Evolutionary conservation across 345 rosid species (phyloP).

Genomic region (Acer campestre): DNA sequence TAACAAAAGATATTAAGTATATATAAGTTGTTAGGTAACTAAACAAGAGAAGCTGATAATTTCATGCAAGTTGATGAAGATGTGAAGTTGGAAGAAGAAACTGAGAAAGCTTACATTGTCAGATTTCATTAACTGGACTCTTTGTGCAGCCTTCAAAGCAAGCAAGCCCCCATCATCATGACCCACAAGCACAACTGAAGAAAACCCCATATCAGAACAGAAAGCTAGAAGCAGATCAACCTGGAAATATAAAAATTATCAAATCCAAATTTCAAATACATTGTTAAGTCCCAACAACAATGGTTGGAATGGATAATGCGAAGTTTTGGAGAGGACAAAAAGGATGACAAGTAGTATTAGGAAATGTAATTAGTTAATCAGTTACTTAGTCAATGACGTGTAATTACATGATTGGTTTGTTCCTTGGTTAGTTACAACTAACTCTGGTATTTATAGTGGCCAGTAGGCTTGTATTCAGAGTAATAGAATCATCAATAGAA

Average conservation of each 20-base stretch:
- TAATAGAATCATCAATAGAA: no score
- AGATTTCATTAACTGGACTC: constrained; percentile 53
- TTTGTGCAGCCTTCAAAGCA: constrained; percentile 80
- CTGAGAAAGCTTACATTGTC: constrained; percentile 41
- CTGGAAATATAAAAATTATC: constrained; percentile 45
- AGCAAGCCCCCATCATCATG: constrained; percentile 98
- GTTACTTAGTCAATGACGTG: no score
- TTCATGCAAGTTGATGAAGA: constrained; percentile 6
- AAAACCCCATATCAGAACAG: constrained; percentile 89
- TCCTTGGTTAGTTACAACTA: no score
- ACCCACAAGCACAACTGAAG: constrained; percentile 88
- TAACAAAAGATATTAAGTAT: neutral
- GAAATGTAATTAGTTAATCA: no score
- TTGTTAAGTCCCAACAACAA: constrained; percentile 11
- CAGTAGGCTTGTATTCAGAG: no score
- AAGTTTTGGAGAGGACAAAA: neutral
- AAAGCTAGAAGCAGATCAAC: constrained; percentile 91
- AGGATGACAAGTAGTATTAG: neutral
- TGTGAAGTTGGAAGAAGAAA: constrained; percentile 2
- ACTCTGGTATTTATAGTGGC: no score
- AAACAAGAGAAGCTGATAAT: constrained; percentile 5
- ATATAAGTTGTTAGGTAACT: neutral
- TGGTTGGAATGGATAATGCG: neutral
- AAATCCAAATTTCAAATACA: constrained; percentile 18
- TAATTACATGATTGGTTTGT: no score